Evolutionary conservation across 208 protist species (phyloP), one percentile per base, ranked within the genome.

Genomic region (Naegleria lovaniensis): DNA sequence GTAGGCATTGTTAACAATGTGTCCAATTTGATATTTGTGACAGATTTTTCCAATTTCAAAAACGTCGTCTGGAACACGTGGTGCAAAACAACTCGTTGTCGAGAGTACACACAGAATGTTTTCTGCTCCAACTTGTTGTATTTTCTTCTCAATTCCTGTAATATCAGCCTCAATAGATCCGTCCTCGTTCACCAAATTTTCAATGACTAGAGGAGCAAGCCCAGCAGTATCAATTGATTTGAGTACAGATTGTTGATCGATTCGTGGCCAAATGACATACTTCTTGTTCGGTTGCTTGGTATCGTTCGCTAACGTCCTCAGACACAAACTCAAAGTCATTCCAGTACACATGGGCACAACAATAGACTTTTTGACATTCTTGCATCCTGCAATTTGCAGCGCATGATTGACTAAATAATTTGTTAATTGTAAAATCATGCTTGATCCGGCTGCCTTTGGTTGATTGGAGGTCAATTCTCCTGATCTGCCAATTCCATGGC

Each of bases 1-100:
- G 94, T 99, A 99, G 5, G 99, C 98, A 92, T 99, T 99, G 94
- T 99, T 99, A 67, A 99, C 95, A 13, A 99, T 92, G 90, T 99
- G 98, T 29, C 95, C 94, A 11, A 99, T 94, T 41, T 93, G 92
- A 15, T 93, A 88, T 38, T 88, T 15, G 83, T 94, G 93, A 93
- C 98, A 99, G 40, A 99, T 86, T 76, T 94, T 90, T 4, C 96
- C 93, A 0, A 99, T 95, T 52, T 95, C 96, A 2, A 98, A 90
- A 5, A 99, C 93, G 89, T 97, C 93, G 91, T 99, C 99, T 4
- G 98, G 98, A 13, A 95, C 92, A 15, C 99, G 94, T 36, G 99
- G 99, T 2, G 99, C 97, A 93, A 99, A 99, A 93, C 98, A 99
- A 92, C 95, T 98, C 9, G 98, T 99, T 0, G 98, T 99, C 55